Evolutionary conservation across 192 early-diverging fungal species (phyloP), one percentile per base, ranked within the genome.

Genomic region (Hyaloraphidium curvatum): DNA sequence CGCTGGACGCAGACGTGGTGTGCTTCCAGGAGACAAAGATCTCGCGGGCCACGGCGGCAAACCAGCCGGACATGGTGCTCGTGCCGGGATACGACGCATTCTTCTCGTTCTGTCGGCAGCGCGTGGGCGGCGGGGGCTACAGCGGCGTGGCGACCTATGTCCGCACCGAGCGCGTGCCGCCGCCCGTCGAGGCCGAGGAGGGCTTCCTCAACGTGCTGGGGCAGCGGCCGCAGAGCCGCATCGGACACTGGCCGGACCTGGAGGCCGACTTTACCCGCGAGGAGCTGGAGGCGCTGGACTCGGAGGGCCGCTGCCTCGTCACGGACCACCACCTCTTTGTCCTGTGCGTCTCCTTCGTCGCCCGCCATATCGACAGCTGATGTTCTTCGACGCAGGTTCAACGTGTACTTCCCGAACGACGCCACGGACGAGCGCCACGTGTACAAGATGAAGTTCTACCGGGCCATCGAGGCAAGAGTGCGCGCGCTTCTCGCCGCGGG

Each of bases 11-110:
- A 13, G 77, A 81, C 54, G 72, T 80, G 31, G 67, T 75, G 39
- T 84, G 87, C 55, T 65, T 87, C 14, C 87, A 89, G 57, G 87
- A 89, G 67, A 74, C 76, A 53, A 89, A 86, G 60, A 67, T 74
- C 35, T 65, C 72, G 2, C 62, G 74, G 1, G 59, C 66, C 7
- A 73, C 17, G 43, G 43, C 14, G 4, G 25, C 73, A 50, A 59
- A 84, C 0, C 70, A 72, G 4, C 39, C 73, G 16, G 73, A 77
- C 2, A 31, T 80, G 9, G 79, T 73, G 0, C 30, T 81, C n/a
- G 67, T 83, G 2, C 70, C 74, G 11, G 80, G 77, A 0, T 85
- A 78, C 53, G 71, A 82, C 40, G 72, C 77, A 3, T 89, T 86
- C 62, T 81, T 83, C 59, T 72, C 80, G 4, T 76, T 74, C 48